phyloP scores from a whole-genome alignment of 176 grass and related monocot species.

The Pontederia paniculata region DNA sequence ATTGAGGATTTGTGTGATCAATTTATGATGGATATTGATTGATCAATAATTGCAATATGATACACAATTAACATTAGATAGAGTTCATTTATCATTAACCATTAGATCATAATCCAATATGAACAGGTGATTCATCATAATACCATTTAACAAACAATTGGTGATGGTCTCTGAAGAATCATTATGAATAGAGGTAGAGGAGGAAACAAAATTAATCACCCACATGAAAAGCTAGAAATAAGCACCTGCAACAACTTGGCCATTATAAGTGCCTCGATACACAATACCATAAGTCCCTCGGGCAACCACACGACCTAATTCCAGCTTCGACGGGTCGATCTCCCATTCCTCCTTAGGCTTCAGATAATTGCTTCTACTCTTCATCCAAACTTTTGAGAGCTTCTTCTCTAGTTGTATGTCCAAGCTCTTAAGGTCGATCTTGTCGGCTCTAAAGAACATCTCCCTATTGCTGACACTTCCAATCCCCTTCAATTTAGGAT shows the following conservation, averaged over 20 bases:
- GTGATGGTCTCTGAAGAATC: too few species aligned
- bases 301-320: constrained; percentile 57
- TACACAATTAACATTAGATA: too few species aligned
- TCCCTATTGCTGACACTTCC: constrained; percentile 29
- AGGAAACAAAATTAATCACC: too few species aligned
- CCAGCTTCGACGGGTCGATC: constrained; percentile 64
- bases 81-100: too few species aligned
- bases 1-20: too few species aligned
- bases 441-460: constrained; percentile 54
- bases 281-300: constrained; percentile 77
- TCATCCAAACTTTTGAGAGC: constrained; percentile 54
- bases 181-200: too few species aligned
- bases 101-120: too few species aligned
- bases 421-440: constrained; percentile 52
- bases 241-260: constrained; percentile 63
- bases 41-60: too few species aligned
- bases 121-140: too few species aligned
- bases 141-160: too few species aligned
- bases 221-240: not conserved
- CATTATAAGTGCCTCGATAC: constrained; percentile 70
- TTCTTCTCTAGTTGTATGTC: constrained; percentile 77
- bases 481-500: not conserved
- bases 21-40: too few species aligned
- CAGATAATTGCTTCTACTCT: constrained; percentile 33
- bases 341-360: constrained; percentile 55